Evolutionary conservation across 257 asterid genomes (phyloP).

Genomic region (Linaria vulgaris): DNA sequence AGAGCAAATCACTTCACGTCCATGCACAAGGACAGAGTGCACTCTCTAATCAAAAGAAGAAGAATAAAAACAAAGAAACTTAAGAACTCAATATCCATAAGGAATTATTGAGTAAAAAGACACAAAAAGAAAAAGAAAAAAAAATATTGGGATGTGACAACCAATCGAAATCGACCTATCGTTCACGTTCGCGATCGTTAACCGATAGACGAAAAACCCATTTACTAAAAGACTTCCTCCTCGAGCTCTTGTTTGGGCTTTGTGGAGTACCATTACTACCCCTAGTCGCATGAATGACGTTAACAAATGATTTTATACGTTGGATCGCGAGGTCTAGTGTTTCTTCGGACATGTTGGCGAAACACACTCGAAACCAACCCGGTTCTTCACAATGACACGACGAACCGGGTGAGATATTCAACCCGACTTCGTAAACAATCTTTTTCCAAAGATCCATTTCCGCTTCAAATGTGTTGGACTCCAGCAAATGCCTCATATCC

Average conservation of each 20-base stretch:
- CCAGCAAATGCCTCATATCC: constrained; percentile 66
- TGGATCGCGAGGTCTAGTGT: constrained; percentile 57
- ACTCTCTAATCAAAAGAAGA: constrained; percentile 27
- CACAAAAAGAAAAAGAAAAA: neutral
- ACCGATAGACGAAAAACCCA: constrained; percentile 84
- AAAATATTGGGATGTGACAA: neutral
- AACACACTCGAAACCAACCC: constrained; percentile 85
- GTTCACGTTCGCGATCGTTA: constrained; percentile 57
- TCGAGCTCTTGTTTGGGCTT: constrained; percentile 34
- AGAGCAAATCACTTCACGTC: constrained; percentile 57
- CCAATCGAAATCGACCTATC: constrained; percentile 35
- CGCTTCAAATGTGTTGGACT: constrained; percentile 45
- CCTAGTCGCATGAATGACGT: constrained; percentile 11
- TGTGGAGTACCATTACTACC: neutral
- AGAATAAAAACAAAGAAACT: neutral
- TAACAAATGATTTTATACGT: constrained; percentile 48
- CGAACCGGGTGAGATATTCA: constrained; percentile 83
- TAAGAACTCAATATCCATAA: constrained; percentile 33
- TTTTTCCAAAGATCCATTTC: constrained; percentile 83
- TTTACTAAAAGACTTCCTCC: constrained; percentile 46
- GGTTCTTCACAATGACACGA: constrained; percentile 83
- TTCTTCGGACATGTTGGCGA: constrained; percentile 79
- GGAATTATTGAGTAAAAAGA: constrained; percentile 35
- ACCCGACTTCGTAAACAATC: constrained; percentile 72
- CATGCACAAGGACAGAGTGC: constrained; percentile 77